A percentile compares a stretch with the other conserved stretches of the same genome.
Evolutionary conservation across 495 filamentous ascomycete genomes (phyloP).

Genomic region (Recurvomyces mirabilis): DNA sequence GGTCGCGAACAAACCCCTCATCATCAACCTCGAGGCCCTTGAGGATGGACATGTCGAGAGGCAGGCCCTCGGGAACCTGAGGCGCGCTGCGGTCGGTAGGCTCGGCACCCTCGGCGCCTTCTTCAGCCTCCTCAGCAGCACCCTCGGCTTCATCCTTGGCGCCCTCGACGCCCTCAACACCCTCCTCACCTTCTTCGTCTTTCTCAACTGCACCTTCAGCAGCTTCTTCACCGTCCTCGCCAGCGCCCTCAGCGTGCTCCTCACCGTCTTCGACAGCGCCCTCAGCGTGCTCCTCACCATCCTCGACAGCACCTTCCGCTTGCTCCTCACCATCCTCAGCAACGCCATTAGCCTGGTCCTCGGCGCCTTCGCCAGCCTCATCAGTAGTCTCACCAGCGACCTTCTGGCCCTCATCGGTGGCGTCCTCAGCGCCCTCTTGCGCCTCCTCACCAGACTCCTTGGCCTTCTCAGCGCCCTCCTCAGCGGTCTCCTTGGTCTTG

Average conservation of each 20-base stretch:
- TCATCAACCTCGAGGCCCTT: conserved; percentile 47
- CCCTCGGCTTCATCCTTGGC: conserved; percentile 18
- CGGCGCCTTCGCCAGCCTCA: conserved; percentile 18
- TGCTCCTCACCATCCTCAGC: too few species aligned
- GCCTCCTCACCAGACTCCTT: conserved; percentile 26
- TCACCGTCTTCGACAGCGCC: conserved; percentile 20
- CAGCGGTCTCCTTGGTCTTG: conserved; percentile 16
- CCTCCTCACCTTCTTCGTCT: conserved; percentile 25
- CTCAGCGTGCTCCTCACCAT: conserved; percentile 24
- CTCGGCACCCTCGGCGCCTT: conserved; percentile 26
- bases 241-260: conserved; percentile 18
- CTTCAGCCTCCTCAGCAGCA: conserved; percentile 23
- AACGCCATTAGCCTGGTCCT: conserved; percentile 16
- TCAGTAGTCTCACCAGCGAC: conserved; percentile 21
- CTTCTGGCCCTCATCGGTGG: conserved; percentile 21
- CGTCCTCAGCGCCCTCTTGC: conserved; percentile 18
- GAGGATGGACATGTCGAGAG: conserved; percentile 39
- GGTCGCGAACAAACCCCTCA: conserved; percentile 44
- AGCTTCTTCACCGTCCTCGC: conserved; percentile 12
- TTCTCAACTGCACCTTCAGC: conserved; percentile 19
- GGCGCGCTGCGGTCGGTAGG: conserved; percentile 33
- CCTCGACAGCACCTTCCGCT: too few species aligned
- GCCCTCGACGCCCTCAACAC: conserved; percentile 32
- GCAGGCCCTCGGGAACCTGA: conserved; percentile 26
- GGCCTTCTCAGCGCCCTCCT: conserved; percentile 17